Conservation (phyloP, 352 stramenopile species). For the Phytophthora fragariae region DNA sequence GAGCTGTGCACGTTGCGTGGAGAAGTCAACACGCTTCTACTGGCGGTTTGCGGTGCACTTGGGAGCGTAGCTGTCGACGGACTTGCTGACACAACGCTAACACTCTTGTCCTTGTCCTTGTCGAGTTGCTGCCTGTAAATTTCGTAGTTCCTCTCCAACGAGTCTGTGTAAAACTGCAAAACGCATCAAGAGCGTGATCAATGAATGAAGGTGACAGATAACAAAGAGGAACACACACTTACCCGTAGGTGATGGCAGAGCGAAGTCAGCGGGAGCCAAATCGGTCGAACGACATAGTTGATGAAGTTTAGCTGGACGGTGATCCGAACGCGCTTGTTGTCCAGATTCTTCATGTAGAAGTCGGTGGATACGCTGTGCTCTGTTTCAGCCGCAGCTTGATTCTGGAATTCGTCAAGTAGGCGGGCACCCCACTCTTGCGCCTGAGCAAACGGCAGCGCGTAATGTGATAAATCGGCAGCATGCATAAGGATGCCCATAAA, state of each 20-base stretch:
- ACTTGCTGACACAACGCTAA: constrained; percentile 1
- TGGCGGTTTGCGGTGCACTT: constrained; percentile 18
- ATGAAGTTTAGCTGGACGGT: constrained; percentile 80
- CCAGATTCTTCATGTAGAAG: constrained; percentile 79
- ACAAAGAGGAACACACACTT: constrained; percentile 15
- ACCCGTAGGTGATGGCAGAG: constrained; percentile 70
- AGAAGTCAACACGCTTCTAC: constrained; percentile 18
- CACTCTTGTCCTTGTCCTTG: constrained; percentile 31
- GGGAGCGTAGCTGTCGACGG: constrained; percentile 10
- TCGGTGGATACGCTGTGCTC: constrained; percentile 61
- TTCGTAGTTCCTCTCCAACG: constrained; percentile 76
- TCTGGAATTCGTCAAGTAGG: constrained; percentile 78
- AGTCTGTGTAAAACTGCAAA: constrained; percentile 68
- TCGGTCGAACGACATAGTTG: constrained; percentile 78
- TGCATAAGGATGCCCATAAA: constrained; percentile 81
- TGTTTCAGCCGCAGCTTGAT: constrained; percentile 61
- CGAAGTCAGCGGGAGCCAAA: constrained; percentile 71
- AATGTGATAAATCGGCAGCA: constrained; percentile 73
- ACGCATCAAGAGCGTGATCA: too few species aligned
- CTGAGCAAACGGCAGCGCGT: constrained; percentile 59
- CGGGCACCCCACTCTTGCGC: constrained; percentile 62
- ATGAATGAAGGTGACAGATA: background rate
- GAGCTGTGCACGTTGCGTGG: constrained; percentile 12
- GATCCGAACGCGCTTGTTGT: constrained; percentile 56
- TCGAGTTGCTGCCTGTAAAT: constrained; percentile 52